Conservation (phyloP, 192 early-diverging fungal species). For the Backusella australiensis region DNA sequence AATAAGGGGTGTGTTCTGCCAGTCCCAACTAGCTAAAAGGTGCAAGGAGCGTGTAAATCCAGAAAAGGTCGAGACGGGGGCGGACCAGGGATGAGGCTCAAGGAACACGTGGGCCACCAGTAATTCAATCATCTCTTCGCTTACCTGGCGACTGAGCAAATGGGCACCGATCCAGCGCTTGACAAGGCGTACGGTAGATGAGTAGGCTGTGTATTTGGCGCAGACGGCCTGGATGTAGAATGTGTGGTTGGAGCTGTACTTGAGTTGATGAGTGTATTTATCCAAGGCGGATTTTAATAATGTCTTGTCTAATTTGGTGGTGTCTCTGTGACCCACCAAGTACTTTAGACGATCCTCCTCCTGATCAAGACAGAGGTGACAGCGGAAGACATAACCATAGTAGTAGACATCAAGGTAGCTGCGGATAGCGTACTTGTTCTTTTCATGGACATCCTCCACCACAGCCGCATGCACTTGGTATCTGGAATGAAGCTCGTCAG, state of each 20-base stretch:
- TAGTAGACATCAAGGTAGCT: slow-evolving; percentile 72
- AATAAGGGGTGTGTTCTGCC: slow-evolving; percentile 71
- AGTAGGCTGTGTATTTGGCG: slow-evolving; percentile 69
- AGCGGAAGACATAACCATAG: slow-evolving; percentile 78
- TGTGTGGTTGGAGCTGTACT: slow-evolving; percentile 53
- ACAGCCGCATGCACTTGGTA: slow-evolving; percentile 45
- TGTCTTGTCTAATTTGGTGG: slow-evolving; percentile 39
- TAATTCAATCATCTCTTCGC: slow-evolving; percentile 79
- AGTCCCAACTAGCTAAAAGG: slow-evolving; percentile 73
- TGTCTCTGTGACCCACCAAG: slow-evolving; percentile 50
- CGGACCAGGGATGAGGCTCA: slow-evolving; percentile 53
- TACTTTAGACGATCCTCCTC: slow-evolving; percentile 64
- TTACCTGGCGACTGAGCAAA: slow-evolving; percentile 66
- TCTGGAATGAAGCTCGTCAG: slow-evolving; percentile 53
- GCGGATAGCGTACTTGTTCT: slow-evolving; percentile 36
- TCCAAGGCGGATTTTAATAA: slow-evolving; percentile 50
- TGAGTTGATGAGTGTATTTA: slow-evolving; percentile 47
- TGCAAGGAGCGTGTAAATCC: slow-evolving; percentile 79
- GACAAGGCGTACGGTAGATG: slow-evolving; percentile 76
- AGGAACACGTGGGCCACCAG: slow-evolving; percentile 72
- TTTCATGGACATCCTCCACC: slow-evolving; percentile 51
- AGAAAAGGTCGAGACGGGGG: slow-evolving; percentile 61
- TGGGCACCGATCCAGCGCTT: slow-evolving; percentile 93
- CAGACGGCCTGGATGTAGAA: slow-evolving; percentile 73
- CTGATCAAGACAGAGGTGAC: slow-evolving; percentile 68